Evolutionary conservation across 2,329 filamentous ascomycete species (phyloP).

Genomic region (Diplocarpon rosae): DNA sequence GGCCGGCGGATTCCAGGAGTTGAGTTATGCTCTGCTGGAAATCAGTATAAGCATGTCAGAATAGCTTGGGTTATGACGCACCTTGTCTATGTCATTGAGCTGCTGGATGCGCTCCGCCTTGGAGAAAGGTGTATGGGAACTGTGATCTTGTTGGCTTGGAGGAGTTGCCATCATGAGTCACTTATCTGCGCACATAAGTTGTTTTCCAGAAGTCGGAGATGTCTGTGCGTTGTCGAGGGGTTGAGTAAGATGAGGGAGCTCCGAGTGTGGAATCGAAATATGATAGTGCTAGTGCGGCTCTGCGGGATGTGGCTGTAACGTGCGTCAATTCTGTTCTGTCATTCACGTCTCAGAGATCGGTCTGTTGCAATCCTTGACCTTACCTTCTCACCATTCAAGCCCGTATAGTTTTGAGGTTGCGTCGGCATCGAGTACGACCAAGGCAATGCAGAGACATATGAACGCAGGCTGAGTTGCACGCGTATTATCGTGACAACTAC

Average conservation of each 20-base stretch:
- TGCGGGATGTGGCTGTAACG: slow-evolving; percentile 19
- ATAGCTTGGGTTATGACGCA: slow-evolving; percentile 23
- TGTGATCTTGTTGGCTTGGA: slow-evolving; percentile 8
- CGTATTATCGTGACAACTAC: background rate
- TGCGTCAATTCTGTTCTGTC: too few relatives aligned
- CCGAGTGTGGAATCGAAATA: background rate
- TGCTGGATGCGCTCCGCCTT: slow-evolving; percentile 71
- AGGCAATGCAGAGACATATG: slow-evolving; percentile 1
- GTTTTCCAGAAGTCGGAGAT: background rate
- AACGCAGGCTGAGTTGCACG: slow-evolving; percentile 1
- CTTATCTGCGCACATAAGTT: background rate
- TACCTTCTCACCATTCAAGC: background rate
- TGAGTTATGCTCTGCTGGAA: slow-evolving; percentile 26
- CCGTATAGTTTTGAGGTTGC: background rate
- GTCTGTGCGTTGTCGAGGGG: background rate
- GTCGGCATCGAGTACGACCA: background rate
- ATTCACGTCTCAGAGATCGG: too few relatives aligned
- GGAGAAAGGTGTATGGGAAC: slow-evolving; percentile 40
- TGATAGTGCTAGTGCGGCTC: slow-evolving; percentile 17
- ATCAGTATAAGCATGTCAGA: background rate
- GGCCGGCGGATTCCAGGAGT: slow-evolving; percentile 47
- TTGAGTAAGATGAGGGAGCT: background rate
- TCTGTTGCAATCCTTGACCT: background rate
- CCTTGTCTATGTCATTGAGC: slow-evolving; percentile 67
- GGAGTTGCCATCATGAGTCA: background rate